Percentiles rank a stretch among this genome's conserved stretches.
Conservation (phyloP, 2,329 filamentous ascomycete genomes). For the Mycosphaerella sp. region DNA sequence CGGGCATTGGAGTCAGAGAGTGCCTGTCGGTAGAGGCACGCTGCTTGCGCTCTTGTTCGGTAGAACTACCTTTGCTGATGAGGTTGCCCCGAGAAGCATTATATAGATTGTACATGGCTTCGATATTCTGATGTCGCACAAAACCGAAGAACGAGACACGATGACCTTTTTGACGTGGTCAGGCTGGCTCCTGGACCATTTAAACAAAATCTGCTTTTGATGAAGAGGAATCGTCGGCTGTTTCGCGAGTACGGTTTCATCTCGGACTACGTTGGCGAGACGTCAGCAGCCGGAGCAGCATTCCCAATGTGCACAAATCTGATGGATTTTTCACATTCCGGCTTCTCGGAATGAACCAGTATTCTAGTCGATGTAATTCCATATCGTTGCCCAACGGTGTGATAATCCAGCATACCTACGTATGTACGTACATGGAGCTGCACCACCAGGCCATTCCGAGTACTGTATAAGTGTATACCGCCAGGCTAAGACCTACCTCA, state of each 20-base stretch:
- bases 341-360: not conserved
- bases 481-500: too few relatives aligned
- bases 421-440: too few relatives aligned
- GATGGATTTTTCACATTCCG: not conserved
- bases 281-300: not conserved
- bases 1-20: slow-evolving; percentile 6
- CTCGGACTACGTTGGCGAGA: not conserved
- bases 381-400: too few relatives aligned
- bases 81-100: slow-evolving; percentile 1
- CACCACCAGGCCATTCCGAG: too few relatives aligned
- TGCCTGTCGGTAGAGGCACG: slow-evolving; percentile 14
- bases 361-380: not conserved
- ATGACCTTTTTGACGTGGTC: not conserved
- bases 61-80: not conserved
- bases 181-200: not conserved
- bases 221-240: not conserved
- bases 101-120: slow-evolving; percentile 4
- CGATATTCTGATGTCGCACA: not conserved
- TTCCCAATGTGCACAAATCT: not conserved
- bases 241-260: not conserved
- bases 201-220: not conserved
- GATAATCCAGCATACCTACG: too few relatives aligned
- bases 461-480: too few relatives aligned
- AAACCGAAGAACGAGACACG: too few relatives aligned
- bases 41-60: not conserved